Conservation (phyloP, 2,329 filamentous ascomycete genomes). For the Penicillium sp. region DNA sequence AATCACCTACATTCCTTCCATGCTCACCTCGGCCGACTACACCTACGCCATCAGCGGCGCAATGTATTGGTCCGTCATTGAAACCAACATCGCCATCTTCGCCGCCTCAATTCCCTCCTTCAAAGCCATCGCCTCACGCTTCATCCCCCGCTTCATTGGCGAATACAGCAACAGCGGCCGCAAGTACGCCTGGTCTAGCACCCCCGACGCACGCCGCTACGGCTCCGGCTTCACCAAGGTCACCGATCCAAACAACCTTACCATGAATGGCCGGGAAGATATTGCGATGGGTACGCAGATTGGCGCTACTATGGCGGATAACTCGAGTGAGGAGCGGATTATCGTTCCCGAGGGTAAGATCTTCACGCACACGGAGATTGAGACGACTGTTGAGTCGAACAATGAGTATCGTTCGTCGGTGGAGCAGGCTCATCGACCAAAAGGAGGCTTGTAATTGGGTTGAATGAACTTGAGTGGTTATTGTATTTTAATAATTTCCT, state of each 20-base stretch:
- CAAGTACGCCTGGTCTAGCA: slow-evolving; percentile 35
- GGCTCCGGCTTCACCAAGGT: slow-evolving; percentile 39
- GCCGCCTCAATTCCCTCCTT: slow-evolving; percentile 52
- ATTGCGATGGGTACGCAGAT: slow-evolving; percentile 33
- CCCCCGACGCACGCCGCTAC: slow-evolving; percentile 26
- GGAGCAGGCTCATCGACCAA: slow-evolving; percentile 22
- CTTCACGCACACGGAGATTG: slow-evolving; percentile 40
- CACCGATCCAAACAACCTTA: slow-evolving; percentile 30
- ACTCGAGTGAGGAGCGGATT: slow-evolving; percentile 39
- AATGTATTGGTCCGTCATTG: slow-evolving; percentile 55
- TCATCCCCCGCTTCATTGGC: slow-evolving; percentile 51
- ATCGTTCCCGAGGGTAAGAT: slow-evolving; percentile 41
- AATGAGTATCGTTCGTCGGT: slow-evolving; percentile 14
- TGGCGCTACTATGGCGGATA: slow-evolving; percentile 21
- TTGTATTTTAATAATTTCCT: not conserved
- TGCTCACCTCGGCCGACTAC: slow-evolving; percentile 46
- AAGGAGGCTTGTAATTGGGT: slow-evolving; percentile 2
- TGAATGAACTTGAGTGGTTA: not conserved
- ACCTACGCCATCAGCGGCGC: slow-evolving; percentile 49
- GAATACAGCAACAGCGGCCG: slow-evolving; percentile 37
- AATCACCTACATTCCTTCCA: slow-evolving; percentile 53
- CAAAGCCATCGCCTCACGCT: slow-evolving; percentile 49
- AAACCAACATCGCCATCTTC: slow-evolving; percentile 52
- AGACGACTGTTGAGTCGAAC: slow-evolving; percentile 39
- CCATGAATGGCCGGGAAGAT: slow-evolving; percentile 28